A percentile compares a stretch with the other conserved stretches of the same genome.
phyloP scores from a whole-genome alignment of 345 rosid genomes.

The Eucalyptus guilfoylei region DNA sequence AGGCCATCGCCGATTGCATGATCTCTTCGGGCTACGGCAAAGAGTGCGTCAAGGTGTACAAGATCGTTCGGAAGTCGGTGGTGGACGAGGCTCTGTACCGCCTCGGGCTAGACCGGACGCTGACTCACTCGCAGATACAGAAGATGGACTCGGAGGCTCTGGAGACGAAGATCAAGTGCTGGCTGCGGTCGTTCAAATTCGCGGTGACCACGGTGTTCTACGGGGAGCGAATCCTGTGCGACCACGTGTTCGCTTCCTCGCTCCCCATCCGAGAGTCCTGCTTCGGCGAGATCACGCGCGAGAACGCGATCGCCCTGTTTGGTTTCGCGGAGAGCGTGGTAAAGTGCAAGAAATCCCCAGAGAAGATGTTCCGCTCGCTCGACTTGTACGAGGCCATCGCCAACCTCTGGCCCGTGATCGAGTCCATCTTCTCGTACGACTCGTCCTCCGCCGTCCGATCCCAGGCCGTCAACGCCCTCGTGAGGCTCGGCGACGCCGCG shows the following conservation, averaged over 20 bases:
- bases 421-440: constrained; percentile 32
- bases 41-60: constrained; percentile 53
- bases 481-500: constrained; percentile 34
- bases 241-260: constrained; percentile 47
- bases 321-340: constrained; percentile 56
- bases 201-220: constrained; percentile 41
- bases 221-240: constrained; percentile 65
- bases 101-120: constrained; percentile 34
- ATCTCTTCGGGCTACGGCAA: constrained; percentile 40
- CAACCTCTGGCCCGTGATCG: constrained; percentile 36
- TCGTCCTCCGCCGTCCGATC: constrained; percentile 24
- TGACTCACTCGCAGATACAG: constrained; percentile 20
- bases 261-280: constrained; percentile 34
- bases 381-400: constrained; percentile 50
- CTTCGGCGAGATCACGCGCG: constrained; percentile 39
- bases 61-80: constrained; percentile 36
- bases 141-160: constrained; percentile 51
- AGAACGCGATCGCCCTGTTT: constrained; percentile 45
- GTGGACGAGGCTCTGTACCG: constrained; percentile 33
- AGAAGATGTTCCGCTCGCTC: constrained; percentile 59
- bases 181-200: constrained; percentile 34
- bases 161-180: constrained; percentile 42
- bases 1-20: constrained; percentile 64
- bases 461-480: constrained; percentile 29
- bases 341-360: constrained; percentile 51